Conservation (phyloP, 306 rosid genomes). For the Vigna angularis region DNA sequence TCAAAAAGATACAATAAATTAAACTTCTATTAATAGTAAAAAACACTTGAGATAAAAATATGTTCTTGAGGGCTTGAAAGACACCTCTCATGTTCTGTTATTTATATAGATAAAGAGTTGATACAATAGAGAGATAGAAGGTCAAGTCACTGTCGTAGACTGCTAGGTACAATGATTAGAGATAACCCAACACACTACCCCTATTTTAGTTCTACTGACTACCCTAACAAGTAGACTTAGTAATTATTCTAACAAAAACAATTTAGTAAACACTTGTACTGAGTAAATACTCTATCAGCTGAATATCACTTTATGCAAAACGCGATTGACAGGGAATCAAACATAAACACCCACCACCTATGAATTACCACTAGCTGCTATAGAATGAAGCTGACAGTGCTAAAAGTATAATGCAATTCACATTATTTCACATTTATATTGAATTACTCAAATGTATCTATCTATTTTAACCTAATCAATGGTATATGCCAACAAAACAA, state of each 20-base stretch:
- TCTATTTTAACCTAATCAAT: neutral
- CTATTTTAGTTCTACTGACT: no score
- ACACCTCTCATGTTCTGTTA: no score
- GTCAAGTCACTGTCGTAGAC: no score
- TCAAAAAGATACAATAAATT: slow-evolving; percentile 18
- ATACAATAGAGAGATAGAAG: no score
- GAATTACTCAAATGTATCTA: slow-evolving; percentile 15
- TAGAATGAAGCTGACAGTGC: slow-evolving; percentile 16
- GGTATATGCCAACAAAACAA: slow-evolving; percentile 1
- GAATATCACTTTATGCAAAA: neutral
- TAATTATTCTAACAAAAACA: no score
- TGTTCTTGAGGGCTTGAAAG: no score
- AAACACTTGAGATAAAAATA: no score
- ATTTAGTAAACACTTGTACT: neutral
- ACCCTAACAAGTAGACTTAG: no score
- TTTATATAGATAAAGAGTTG: no score
- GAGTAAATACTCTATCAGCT: neutral
- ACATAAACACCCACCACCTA: neutral
- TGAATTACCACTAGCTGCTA: neutral
- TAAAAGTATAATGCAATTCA: slow-evolving; percentile 22
- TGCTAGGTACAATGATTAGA: no score
- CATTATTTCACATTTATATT: slow-evolving; percentile 7
- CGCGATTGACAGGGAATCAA: neutral
- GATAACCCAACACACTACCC: no score
- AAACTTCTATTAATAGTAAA: neutral